phyloP scores from a whole-genome alignment of 1,139 yeast species.

The Saccharomycopsis hybrid region DNA sequence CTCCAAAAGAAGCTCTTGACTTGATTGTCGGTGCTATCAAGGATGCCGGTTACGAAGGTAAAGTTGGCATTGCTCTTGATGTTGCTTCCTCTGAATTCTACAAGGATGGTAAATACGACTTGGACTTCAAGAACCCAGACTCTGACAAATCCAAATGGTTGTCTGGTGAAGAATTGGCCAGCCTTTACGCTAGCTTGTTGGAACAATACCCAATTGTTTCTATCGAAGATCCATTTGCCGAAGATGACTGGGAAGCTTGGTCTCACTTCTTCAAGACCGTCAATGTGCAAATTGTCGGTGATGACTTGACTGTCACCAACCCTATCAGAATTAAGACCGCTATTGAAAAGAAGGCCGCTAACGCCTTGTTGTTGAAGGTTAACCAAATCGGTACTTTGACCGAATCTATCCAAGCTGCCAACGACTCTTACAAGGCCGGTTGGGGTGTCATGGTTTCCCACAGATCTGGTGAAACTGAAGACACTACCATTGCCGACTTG shows the following conservation, averaged over 20 bases:
- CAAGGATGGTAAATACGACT: constrained; percentile 76
- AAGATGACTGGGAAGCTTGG: constrained; percentile 90
- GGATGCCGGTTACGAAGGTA: constrained; percentile 72
- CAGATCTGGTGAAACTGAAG: constrained; percentile 90
- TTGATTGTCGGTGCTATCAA: constrained; percentile 67
- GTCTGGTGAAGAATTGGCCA: constrained; percentile 65
- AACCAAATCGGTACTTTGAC: constrained; percentile 75
- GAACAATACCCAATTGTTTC: constrained; percentile 79
- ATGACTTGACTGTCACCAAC: constrained; percentile 83
- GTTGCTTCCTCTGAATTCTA: constrained; percentile 81
- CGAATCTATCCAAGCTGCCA: constrained; percentile 75
- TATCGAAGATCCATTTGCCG: constrained; percentile 83
- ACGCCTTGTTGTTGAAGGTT: constrained; percentile 74
- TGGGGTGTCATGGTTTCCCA: constrained; percentile 89
- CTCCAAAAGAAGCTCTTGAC: constrained; percentile 79
- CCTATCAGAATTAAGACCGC: constrained; percentile 73
- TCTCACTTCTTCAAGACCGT: constrained; percentile 52
- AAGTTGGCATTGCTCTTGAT: constrained; percentile 71
- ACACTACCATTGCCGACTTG: constrained; percentile 79
- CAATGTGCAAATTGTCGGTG: constrained; percentile 71
- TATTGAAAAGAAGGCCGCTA: constrained; percentile 75
- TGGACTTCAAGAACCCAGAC: constrained; percentile 81
- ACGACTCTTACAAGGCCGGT: constrained; percentile 67
- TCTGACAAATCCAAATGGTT: constrained; percentile 71
- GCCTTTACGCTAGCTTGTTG: constrained; percentile 56